Percentiles rank a stretch among this genome's conserved stretches.
Evolutionary conservation across 148 eudicot genomes (phyloP).

Genomic region (Camellia sinensis): DNA sequence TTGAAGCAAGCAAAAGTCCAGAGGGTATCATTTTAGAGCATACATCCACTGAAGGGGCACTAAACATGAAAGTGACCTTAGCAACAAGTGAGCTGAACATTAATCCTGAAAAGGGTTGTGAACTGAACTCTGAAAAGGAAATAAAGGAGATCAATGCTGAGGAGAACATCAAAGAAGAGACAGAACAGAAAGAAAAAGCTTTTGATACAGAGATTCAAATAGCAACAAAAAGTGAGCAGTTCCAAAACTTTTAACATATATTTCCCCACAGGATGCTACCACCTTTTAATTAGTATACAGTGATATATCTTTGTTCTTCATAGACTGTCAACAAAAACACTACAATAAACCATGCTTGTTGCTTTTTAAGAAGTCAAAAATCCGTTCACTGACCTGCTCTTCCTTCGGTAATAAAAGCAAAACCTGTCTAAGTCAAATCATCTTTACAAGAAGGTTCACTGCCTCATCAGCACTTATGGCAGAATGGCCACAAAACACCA

Average conservation of each 20-base stretch:
- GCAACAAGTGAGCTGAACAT: constrained; percentile 1
- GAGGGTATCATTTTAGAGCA: constrained; percentile 12
- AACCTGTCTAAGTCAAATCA: neutral
- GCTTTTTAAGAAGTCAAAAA: neutral
- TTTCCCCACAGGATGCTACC: neutral
- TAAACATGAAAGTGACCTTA: neutral
- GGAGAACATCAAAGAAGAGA: constrained; percentile 1
- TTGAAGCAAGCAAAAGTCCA: neutral
- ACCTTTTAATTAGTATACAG: neutral
- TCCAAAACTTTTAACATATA: neutral
- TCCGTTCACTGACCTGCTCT: neutral
- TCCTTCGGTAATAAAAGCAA: neutral
- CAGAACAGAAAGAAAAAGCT: constrained; percentile 8
- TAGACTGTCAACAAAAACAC: neutral
- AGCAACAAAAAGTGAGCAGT: constrained; percentile 18
- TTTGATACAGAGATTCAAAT: neutral
- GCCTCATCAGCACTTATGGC: neutral
- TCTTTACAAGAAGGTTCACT: neutral
- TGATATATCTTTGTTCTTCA: neutral
- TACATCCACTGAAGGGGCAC: constrained; percentile 8
- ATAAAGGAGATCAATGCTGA: constrained; percentile 1
- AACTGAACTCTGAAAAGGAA: constrained; percentile 11
- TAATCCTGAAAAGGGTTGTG: constrained; percentile 7
- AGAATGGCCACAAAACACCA: neutral
- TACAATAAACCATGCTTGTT: neutral